Evolutionary conservation across 345 rosid genomes (phyloP).

Genomic region (Ricinus communis): DNA sequence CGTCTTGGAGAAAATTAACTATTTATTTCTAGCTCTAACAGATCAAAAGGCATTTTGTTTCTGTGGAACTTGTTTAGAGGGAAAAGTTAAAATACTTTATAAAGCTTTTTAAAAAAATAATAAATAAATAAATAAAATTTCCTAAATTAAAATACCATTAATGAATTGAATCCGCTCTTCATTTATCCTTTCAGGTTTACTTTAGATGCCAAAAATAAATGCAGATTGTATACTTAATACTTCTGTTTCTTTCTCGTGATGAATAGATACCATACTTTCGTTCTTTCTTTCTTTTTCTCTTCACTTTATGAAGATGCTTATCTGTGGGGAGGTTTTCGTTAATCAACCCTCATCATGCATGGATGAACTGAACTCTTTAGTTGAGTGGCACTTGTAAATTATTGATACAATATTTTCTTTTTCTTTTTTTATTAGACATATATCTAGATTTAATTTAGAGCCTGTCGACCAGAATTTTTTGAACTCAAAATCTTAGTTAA

Average conservation of each 20-base stretch:
- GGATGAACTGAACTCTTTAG: too few species aligned
- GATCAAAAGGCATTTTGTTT: neutral
- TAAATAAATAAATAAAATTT: neutral
- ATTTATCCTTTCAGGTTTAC: neutral
- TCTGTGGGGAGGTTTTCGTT: too few species aligned
- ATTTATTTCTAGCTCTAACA: neutral
- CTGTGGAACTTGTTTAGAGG: slow-evolving; percentile 9
- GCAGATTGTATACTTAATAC: neutral
- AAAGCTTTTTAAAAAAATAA: neutral
- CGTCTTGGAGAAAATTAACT: neutral
- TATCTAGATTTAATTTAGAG: too few species aligned
- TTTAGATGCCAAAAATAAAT: neutral
- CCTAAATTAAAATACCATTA: neutral
- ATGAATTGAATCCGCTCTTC: neutral
- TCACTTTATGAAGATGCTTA: too few species aligned
- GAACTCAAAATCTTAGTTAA: too few species aligned
- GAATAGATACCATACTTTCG: neutral
- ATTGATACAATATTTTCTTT: too few species aligned
- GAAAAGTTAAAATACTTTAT: too few species aligned
- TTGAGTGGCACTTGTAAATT: too few species aligned
- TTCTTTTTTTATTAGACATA: too few species aligned
- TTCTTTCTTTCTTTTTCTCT: too few species aligned
- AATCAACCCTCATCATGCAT: too few species aligned
- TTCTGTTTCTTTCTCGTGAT: neutral
- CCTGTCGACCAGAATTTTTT: too few species aligned